These are phyloP conservation scores for Verticillium tricorpus DNA, from an alignment of 2,329 filamentous ascomycete genomes.

Conservation along the genomic window DNA sequence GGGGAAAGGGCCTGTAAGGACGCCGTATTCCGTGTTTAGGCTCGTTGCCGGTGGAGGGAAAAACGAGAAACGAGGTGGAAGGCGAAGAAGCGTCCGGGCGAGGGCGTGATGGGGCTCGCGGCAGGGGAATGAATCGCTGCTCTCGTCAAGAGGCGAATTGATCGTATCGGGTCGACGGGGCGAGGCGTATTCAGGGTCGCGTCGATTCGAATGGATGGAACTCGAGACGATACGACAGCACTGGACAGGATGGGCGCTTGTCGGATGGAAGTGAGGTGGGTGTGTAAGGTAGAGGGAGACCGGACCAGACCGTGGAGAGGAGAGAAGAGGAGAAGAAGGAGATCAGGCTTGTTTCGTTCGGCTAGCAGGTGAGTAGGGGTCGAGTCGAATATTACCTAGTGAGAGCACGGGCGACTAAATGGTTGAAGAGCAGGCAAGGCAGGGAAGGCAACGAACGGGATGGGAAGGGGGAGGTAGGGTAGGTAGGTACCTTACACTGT, in stretches of 20 bases:
- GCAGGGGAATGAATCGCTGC: background rate
- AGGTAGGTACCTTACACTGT: background rate
- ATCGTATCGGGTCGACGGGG: background rate
- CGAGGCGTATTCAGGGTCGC: background rate
- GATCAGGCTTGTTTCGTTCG: background rate
- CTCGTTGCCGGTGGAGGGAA: background rate
- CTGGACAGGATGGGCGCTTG: background rate
- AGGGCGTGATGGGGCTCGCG: background rate
- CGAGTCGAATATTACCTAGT: background rate
- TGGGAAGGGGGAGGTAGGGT: background rate
- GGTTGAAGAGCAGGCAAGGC: background rate
- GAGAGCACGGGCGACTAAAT: background rate
- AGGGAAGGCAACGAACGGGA: background rate
- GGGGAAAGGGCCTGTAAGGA: background rate
- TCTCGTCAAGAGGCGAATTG: background rate
- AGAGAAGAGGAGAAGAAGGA: background rate
- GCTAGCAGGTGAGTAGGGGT: background rate
- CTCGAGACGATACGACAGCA: background rate
- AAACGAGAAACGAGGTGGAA: background rate
- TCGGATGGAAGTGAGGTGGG: background rate
- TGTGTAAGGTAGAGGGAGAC: background rate
- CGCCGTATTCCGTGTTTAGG: background rate
- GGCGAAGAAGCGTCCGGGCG: background rate
- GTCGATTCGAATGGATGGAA: background rate
- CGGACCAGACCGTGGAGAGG: background rate